Base-by-base conservation (phyloP, 345 rosid species). In the Ailanthus altissimus region DNA sequence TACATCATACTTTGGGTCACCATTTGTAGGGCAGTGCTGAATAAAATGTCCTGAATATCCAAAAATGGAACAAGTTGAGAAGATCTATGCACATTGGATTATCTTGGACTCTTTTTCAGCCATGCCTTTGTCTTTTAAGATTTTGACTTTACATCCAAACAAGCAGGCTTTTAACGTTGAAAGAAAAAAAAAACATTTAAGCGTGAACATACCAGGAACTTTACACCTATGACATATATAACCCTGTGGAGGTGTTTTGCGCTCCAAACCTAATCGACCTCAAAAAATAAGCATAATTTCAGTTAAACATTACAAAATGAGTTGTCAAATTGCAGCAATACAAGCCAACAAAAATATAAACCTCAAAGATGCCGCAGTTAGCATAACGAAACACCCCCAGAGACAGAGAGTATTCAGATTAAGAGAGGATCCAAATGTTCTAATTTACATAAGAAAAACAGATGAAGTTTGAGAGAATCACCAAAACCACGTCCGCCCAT, bases 11-110 rank as follows among this genome's bases (percentile, higher is more conserved):
- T 62, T 89, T 21, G 99, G 99, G 83, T 97, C 98, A 60, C 99
- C 98, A 79, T 97, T 97, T 62, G 99, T 97, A 62, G 99, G 97
- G 61, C 98, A 97, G 76, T 97, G 99, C 87, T 97, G 99, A 77
- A 97, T 97, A 82, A 91, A 94, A 87, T 97, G 99, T 26, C 99
- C 99, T 96, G 87, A 75, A 72, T 36, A 25, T 50, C 47, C 53
- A 73, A 75, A 61, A 75, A 32, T 12, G 12, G 36, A 56, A 68
- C 13, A 74, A 2, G 64, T 45, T 66, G 57, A 72, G 67, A 56
- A 59, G 45, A 70, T 10, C 18, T 76, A 5, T 11, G 69, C n/a
- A 74, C 12, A 57, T 0, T 64, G 46, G 49, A 38, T 10, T 12
- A 18, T 40, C 42, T 63, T 38, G 49, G 2, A 64, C 49, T 18